phyloP scores from a whole-genome alignment of 1,139 yeast species.

The Geotrichum carabidarum region DNA sequence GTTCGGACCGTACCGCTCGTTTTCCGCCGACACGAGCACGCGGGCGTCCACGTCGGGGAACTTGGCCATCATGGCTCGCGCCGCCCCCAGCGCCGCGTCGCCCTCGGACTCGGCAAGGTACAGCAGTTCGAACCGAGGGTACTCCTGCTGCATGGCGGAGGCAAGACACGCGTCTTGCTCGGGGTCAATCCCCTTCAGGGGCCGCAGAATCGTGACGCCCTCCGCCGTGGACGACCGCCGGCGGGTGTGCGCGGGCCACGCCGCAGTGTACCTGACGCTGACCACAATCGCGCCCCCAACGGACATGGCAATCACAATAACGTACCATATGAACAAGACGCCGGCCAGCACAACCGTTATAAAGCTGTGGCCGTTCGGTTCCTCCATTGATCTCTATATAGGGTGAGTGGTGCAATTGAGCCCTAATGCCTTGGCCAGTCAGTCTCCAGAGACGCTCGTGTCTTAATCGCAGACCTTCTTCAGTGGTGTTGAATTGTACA shows the following conservation, averaged over 20 bases:
- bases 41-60: constrained; percentile 58
- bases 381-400: not conserved
- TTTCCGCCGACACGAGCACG: constrained; percentile 42
- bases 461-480: no score
- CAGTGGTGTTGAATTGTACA: no score
- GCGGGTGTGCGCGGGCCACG: not conserved
- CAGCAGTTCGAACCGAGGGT: constrained; percentile 66
- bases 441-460: no score
- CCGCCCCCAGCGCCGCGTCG: constrained; percentile 65
- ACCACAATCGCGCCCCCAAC: constrained; percentile 20
- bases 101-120: constrained; percentile 63
- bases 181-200: constrained; percentile 79
- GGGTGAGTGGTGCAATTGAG: not conserved
- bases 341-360: constrained; percentile 11
- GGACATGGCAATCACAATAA: constrained; percentile 22
- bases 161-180: constrained; percentile 65
- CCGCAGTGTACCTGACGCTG: constrained; percentile 1
- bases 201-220: constrained; percentile 77
- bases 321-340: constrained; percentile 23
- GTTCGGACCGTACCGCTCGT: constrained; percentile 64
- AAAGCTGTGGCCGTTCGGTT: constrained; percentile 1
- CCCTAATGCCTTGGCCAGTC: no score
- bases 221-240: constrained; percentile 10
- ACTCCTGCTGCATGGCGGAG: constrained; percentile 63
- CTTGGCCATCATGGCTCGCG: constrained; percentile 45